A percentile compares a stretch with the other conserved stretches of the same genome.
Conservation (phyloP, 2,329 filamentous ascomycete species). For the Cercospora berteroae region DNA sequence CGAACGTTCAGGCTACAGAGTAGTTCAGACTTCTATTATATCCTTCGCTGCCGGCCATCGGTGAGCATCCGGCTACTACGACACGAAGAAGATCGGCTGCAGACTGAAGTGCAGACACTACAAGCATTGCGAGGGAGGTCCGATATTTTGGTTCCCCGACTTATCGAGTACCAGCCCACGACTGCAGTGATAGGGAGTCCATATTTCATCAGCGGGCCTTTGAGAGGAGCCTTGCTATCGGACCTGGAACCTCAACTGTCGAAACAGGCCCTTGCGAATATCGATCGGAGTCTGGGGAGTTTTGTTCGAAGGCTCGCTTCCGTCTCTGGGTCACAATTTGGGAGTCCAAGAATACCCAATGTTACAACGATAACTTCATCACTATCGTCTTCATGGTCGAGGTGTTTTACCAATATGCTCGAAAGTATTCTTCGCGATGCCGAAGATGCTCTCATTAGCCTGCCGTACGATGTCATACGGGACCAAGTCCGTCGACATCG, state of each 20-base stretch:
- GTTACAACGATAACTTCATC: not conserved
- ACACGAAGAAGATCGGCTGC: slow-evolving; percentile 44
- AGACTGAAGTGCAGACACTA: slow-evolving; percentile 42
- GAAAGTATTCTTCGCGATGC: slow-evolving; percentile 56
- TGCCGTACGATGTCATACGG: slow-evolving; percentile 57
- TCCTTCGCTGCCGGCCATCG: slow-evolving; percentile 44
- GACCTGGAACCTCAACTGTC: slow-evolving; percentile 37
- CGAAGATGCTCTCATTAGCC: slow-evolving; percentile 58
- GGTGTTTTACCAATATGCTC: slow-evolving; percentile 53
- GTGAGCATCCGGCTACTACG: slow-evolving; percentile 42
- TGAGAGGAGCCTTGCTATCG: slow-evolving; percentile 29
- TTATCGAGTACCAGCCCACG: slow-evolving; percentile 39
- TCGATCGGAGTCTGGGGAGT: slow-evolving; percentile 44
- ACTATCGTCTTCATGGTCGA: slow-evolving; percentile 53
- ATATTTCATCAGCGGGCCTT: slow-evolving; percentile 34
- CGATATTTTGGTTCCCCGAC: slow-evolving; percentile 39
- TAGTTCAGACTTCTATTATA: slow-evolving; percentile 40
- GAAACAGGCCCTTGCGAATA: slow-evolving; percentile 35
- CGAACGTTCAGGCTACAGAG: slow-evolving; percentile 45
- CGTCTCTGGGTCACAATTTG: slow-evolving; percentile 51
- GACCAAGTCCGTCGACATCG: slow-evolving; percentile 48
- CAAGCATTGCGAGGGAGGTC: slow-evolving; percentile 40
- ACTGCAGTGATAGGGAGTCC: slow-evolving; percentile 23
- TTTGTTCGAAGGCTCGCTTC: slow-evolving; percentile 46
- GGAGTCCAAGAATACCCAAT: slow-evolving; percentile 32